A percentile compares a stretch with the other conserved stretches of the same genome.
phyloP scores from a whole-genome alignment of 202 grass and related monocot genomes.

The Cymbopogon flexuosus region DNA sequence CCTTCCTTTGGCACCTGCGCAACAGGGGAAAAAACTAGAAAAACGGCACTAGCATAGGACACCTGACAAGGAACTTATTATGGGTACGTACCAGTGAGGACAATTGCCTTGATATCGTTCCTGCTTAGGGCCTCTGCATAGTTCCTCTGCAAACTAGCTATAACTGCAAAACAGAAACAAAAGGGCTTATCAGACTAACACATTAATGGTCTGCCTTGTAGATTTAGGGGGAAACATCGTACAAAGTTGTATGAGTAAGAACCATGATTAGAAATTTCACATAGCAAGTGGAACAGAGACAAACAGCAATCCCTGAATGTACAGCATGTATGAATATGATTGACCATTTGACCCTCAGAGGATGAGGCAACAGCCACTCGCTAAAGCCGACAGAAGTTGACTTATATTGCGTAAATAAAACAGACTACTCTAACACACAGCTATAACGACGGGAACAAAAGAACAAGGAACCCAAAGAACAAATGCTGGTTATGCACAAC shows the following conservation, averaged over 20 bases:
- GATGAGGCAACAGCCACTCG: too few relatives aligned
- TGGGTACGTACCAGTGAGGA: constrained; percentile 60
- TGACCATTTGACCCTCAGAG: not conserved
- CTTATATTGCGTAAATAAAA: not conserved
- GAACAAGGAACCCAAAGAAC: not conserved
- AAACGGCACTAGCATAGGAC: not conserved
- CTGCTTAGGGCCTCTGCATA: constrained; percentile 58
- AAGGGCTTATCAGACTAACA: not conserved
- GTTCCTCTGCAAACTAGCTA: constrained; percentile 51
- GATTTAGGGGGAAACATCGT: not conserved
- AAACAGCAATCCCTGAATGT: not conserved
- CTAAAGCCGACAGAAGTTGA: not conserved
- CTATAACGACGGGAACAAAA: not conserved
- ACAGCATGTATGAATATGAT: not conserved
- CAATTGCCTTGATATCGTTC: constrained; percentile 75
- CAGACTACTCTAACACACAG: too few relatives aligned
- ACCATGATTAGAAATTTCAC: not conserved
- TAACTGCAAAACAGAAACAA: constrained; percentile 43
- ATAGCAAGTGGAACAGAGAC: not conserved
- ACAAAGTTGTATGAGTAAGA: not conserved
- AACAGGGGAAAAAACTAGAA: constrained; percentile 3
- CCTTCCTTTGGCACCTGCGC: constrained; percentile 56
- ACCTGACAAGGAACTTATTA: not conserved
- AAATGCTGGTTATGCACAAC: not conserved
- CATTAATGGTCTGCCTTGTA: not conserved